These are phyloP conservation scores for Clavulina sp. DNA, from an alignment of 768 basidiomycete species.

Conservation along the genomic window DNA sequence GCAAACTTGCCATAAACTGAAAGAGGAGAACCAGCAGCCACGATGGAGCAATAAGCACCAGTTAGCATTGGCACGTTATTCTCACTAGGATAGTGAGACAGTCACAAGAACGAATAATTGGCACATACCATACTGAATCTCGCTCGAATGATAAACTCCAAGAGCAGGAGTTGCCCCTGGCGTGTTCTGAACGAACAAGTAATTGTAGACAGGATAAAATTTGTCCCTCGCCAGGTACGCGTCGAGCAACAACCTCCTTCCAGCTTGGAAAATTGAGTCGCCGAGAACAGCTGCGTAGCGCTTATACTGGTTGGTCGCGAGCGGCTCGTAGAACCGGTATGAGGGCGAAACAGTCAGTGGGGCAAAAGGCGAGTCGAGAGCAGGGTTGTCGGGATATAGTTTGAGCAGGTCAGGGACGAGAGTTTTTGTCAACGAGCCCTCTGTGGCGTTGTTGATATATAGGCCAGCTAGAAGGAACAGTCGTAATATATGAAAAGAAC, in stretches of 20 bases:
- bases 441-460: too few relatives aligned
- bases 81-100: too few relatives aligned
- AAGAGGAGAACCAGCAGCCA: too few relatives aligned
- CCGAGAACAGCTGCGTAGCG: not conserved
- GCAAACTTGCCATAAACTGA: too few relatives aligned
- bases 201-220: not conserved
- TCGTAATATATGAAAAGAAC: too few relatives aligned
- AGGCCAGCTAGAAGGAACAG: too few relatives aligned
- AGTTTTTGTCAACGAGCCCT: too few relatives aligned
- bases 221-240: not conserved
- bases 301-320: not conserved
- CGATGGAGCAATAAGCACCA: too few relatives aligned
- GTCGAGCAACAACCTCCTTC: not conserved
- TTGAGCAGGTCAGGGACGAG: too few relatives aligned
- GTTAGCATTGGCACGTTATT: too few relatives aligned
- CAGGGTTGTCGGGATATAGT: not conserved
- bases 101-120: too few relatives aligned
- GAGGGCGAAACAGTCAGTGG: not conserved
- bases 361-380: not conserved
- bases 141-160: not conserved
- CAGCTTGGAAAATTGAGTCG: not conserved
- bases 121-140: not conserved
- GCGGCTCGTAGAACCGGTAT: not conserved
- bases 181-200: not conserved
- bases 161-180: too few relatives aligned